A percentile compares a stretch with the other conserved stretches of the same genome.
These are phyloP conservation scores for Furculomyces boomerangus DNA, from an alignment of 371 early-diverging fungal species.

Conservation along the genomic window DNA sequence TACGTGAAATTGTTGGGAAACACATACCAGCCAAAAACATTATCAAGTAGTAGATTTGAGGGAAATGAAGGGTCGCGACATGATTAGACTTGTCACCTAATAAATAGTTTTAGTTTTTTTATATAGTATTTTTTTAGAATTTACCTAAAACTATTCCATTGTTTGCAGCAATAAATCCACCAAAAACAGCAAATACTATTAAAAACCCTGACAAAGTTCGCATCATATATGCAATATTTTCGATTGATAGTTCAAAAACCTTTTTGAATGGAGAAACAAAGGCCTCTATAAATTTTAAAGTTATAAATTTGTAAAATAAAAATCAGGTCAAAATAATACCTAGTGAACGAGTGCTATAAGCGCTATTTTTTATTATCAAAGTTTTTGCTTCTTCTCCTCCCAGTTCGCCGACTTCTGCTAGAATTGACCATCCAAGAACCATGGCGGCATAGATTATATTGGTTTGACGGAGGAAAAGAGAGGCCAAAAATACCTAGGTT, in stretches of 20 bases:
- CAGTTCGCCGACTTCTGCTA: not conserved
- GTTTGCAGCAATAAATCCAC: constrained; percentile 53
- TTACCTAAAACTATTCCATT: constrained; percentile 47
- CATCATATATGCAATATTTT: constrained; percentile 7
- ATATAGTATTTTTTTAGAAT: not conserved
- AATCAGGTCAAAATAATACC: constrained; percentile 4
- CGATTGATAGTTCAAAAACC: not conserved
- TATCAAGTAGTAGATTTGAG: constrained; percentile 74
- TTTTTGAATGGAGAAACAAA: not conserved
- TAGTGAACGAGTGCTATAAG: not conserved
- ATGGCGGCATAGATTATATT: constrained; percentile 59
- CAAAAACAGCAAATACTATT: constrained; percentile 30
- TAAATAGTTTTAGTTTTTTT: not conserved
- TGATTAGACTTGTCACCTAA: constrained; percentile 82
- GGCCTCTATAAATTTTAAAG: not conserved
- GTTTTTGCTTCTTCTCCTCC: too few species aligned
- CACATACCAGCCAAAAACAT: constrained; percentile 36
- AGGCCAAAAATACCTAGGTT: constrained; percentile 16
- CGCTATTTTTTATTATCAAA: not conserved
- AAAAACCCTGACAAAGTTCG: constrained; percentile 18
- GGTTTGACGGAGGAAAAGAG: constrained; percentile 75
- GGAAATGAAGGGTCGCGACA: constrained; percentile 55
- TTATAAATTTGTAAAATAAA: not conserved
- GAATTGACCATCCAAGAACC: not conserved
- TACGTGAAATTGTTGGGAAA: constrained; percentile 7